phyloP scores from a whole-genome alignment of 306 rosid genomes.

The Parietaria judaica region DNA sequence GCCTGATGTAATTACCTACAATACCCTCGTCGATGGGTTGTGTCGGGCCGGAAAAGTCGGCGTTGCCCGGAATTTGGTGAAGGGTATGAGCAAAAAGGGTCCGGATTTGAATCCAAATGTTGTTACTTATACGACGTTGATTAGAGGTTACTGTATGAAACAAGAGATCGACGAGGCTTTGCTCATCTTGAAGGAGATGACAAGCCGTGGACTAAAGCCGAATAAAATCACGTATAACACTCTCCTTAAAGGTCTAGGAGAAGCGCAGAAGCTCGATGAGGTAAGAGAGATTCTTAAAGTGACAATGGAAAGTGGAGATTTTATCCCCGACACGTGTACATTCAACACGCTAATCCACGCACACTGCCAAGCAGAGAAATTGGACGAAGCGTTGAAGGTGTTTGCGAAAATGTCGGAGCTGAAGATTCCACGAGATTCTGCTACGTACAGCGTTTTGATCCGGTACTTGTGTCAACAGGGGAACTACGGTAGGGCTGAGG shows the following conservation, averaged over 20 bases:
- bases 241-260: slow-evolving; percentile 67
- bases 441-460: slow-evolving; percentile 61
- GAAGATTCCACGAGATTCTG: slow-evolving; percentile 57
- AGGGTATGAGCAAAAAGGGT: slow-evolving; percentile 59
- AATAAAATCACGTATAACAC: slow-evolving; percentile 62
- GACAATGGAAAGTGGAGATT: slow-evolving; percentile 27
- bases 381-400: slow-evolving; percentile 57
- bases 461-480: slow-evolving; percentile 51
- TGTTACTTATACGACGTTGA: slow-evolving; percentile 74
- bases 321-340: slow-evolving; percentile 62
- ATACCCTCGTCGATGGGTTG: slow-evolving; percentile 80
- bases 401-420: slow-evolving; percentile 52
- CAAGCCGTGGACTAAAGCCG: slow-evolving; percentile 42
- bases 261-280: slow-evolving; percentile 46
- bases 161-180: slow-evolving; percentile 56
- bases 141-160: slow-evolving; percentile 67
- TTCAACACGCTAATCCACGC: slow-evolving; percentile 61
- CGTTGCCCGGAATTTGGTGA: slow-evolving; percentile 53
- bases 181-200: slow-evolving; percentile 65
- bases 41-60: slow-evolving; percentile 65
- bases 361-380: slow-evolving; percentile 51
- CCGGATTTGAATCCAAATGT: slow-evolving; percentile 56
- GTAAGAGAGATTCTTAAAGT: slow-evolving; percentile 47
- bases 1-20: slow-evolving; percentile 67
- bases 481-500: slow-evolving; percentile 50